Evolutionary conservation across 2,329 filamentous ascomycete genomes (phyloP), one percentile per base, ranked within the genome.

Genomic region (Parascedosporium putredinis): DNA sequence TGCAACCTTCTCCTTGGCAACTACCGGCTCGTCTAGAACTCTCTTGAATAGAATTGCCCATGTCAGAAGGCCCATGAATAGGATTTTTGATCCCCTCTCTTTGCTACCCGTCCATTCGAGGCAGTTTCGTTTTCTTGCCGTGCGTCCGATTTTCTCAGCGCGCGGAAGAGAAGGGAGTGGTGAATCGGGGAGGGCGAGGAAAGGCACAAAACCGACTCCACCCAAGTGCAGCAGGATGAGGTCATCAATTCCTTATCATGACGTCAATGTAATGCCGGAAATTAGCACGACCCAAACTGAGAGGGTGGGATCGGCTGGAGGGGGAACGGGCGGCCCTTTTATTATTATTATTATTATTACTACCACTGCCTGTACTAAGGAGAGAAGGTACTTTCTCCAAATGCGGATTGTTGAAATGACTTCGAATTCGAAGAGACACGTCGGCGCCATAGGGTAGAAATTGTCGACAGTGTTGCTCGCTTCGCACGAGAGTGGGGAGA

Each of bases 261-360:
- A 47, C 45, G 45, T 47, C 45, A 47, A 22, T 4, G n/a, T 3
- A 23, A 34, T 36, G 31, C 23, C 20, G 14, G 45, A 47, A 47
- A 47, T 47, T 46, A 46, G 25, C 14, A 46, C 44, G 23, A 23
- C 16, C 45, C 27, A 31, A 16, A 47, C 20, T n/a, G 31, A 36
- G 31, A 25, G 45, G 33, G 27, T 47, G 18, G 29, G 27, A 47
- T 47, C 45, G 45, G 10, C 45, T 16, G n/a, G n/a, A n/a, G n/a
- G n/a, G 6, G 45, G 31, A 16, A 20, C 38, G 38, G 38, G 16
- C 38, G 38, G 38, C 38, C 38, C 23, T 42, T 20, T 20, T 42
- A 20, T n/a, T n/a, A n/a, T n/a, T n/a, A n/a, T n/a, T n/a, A n/a
- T n/a, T n/a, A n/a, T n/a, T n/a, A n/a, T n/a, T n/a, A n/a, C n/a